Conservation (phyloP, 345 rosid species). For the Eucalyptus coolabah region DNA sequence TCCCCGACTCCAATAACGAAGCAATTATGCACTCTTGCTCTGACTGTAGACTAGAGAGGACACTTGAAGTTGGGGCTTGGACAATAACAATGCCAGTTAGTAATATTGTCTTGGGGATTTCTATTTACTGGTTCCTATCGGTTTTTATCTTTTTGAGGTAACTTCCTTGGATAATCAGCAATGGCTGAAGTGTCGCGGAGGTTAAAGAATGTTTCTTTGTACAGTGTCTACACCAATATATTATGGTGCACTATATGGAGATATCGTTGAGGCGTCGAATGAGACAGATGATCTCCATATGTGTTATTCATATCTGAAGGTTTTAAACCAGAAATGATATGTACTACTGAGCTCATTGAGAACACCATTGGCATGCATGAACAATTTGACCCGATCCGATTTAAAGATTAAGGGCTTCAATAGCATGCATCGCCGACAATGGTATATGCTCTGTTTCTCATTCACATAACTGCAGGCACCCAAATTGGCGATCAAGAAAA, state of each 20-base stretch:
- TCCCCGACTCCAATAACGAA: not conserved
- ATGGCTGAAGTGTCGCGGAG: not conserved
- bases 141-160: not conserved
- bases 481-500: no score
- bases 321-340: not conserved
- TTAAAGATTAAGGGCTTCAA: no score
- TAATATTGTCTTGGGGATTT: no score
- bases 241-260: not conserved
- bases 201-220: not conserved
- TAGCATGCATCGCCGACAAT: no score
- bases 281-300: no score
- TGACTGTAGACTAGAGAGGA: not conserved
- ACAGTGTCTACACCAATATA: no score
- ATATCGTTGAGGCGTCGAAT: not conserved
- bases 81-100: not conserved
- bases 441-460: no score
- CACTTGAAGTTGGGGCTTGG: not conserved
- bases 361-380: not conserved
- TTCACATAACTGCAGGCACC: no score
- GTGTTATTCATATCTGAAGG: not conserved
- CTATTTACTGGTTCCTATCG: not conserved
- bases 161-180: not conserved
- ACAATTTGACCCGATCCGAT: no score
- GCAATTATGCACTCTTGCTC: not conserved
- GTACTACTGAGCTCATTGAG: not conserved